Evolutionary conservation across 2,329 filamentous ascomycete species (phyloP).

Genomic region (Trematosphaeria pertusa): DNA sequence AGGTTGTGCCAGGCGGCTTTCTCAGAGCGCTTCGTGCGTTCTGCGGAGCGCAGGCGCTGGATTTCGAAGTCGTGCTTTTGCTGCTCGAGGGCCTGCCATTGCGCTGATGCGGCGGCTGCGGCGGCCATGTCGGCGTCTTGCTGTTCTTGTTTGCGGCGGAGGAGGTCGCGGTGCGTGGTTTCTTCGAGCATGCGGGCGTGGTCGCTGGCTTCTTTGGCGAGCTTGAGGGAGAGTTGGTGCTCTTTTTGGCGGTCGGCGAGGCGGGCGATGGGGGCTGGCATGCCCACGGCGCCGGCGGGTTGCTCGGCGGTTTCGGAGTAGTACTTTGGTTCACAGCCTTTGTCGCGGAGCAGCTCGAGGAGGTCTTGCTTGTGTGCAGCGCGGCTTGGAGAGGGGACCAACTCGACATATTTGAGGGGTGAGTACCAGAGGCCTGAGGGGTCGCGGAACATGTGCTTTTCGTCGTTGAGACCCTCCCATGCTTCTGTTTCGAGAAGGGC

Average conservation of each 20-base stretch:
- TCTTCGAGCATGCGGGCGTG: conserved; percentile 38
- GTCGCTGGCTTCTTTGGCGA: conserved; percentile 36
- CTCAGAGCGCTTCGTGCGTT: conserved; percentile 40
- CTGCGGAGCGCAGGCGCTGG: conserved; percentile 36
- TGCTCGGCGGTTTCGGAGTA: conserved; percentile 47
- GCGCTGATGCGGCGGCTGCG: conserved; percentile 25
- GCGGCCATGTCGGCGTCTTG: conserved; percentile 34
- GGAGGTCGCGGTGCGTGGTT: conserved; percentile 31
- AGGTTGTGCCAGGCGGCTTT: conserved; percentile 39
- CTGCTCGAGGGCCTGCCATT: conserved; percentile 32
- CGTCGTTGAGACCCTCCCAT: conserved; percentile 70
- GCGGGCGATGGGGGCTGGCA: conserved; percentile 33
- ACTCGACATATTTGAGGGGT: conserved; percentile 66
- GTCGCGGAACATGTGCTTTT: conserved; percentile 54
- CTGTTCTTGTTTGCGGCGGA: conserved; percentile 36
- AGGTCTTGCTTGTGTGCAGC: conserved; percentile 25
- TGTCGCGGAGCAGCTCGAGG: conserved; percentile 40
- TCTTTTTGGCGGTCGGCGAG: conserved; percentile 42
- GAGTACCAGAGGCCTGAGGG: conserved; percentile 66
- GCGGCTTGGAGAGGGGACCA: conserved; percentile 29
- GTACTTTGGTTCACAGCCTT: conserved; percentile 40
- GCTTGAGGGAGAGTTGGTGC: conserved; percentile 35
- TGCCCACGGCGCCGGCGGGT: conserved; percentile 44
- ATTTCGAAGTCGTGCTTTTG: conserved; percentile 42
- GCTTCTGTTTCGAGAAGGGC: conserved; percentile 68